These are phyloP conservation scores for Penicillium carneum DNA, from an alignment of 2,329 filamentous ascomycete species.

Conservation along the genomic window DNA sequence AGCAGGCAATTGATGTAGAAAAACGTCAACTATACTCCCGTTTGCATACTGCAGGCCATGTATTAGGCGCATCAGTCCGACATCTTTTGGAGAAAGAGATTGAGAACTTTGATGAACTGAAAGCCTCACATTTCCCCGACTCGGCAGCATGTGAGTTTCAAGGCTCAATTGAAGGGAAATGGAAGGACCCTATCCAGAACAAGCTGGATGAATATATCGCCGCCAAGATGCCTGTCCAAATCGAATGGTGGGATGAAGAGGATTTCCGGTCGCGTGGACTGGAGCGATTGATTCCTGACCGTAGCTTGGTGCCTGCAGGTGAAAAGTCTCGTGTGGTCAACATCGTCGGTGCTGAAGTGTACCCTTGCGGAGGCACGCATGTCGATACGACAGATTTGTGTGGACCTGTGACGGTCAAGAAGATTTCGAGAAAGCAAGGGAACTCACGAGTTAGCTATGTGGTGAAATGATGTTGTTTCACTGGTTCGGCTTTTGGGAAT, in stretches of 20 bases:
- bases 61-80: slow-evolving; percentile 72
- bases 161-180: slow-evolving; percentile 70
- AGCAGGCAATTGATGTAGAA: slow-evolving; percentile 66
- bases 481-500: not conserved
- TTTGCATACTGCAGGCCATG: slow-evolving; percentile 76
- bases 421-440: slow-evolving; percentile 71
- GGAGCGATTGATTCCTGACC: slow-evolving; percentile 64
- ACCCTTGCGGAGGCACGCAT: slow-evolving; percentile 79
- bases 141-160: slow-evolving; percentile 72
- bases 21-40: slow-evolving; percentile 71
- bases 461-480: slow-evolving; percentile 24
- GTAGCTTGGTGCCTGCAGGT: slow-evolving; percentile 53
- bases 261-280: slow-evolving; percentile 65
- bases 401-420: slow-evolving; percentile 68
- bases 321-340: slow-evolving; percentile 72
- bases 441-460: slow-evolving; percentile 63
- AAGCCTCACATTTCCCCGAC: slow-evolving; percentile 75
- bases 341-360: slow-evolving; percentile 72
- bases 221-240: slow-evolving; percentile 64
- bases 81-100: slow-evolving; percentile 62
- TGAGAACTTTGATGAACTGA: slow-evolving; percentile 67
- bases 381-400: slow-evolving; percentile 66
- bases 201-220: slow-evolving; percentile 66
- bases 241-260: slow-evolving; percentile 72
- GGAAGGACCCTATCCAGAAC: slow-evolving; percentile 68